A percentile compares a stretch with the other conserved stretches of the same genome.
Evolutionary conservation across 441 rosid genomes (phyloP).

Genomic region (California macrophylla): DNA sequence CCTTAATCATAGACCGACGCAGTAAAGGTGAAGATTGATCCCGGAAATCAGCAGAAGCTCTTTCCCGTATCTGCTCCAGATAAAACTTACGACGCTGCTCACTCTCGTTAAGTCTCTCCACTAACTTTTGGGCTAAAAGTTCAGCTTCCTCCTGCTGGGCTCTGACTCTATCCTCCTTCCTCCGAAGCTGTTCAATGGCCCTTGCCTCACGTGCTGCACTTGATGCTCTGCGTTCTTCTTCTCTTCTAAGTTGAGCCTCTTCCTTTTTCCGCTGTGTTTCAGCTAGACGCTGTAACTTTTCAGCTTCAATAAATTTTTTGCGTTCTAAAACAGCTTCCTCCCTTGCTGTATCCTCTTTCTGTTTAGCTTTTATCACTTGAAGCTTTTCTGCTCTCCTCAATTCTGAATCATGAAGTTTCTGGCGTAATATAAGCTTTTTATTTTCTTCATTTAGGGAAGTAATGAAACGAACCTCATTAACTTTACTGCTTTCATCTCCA

Average conservation of each 20-base stretch:
- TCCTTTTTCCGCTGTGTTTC: constrained; percentile 74
- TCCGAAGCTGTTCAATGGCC: constrained; percentile 62
- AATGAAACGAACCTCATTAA: constrained; percentile 74
- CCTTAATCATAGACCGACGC: constrained; percentile 48
- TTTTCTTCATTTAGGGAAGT: constrained; percentile 79
- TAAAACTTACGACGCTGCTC: constrained; percentile 70
- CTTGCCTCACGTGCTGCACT: constrained; percentile 78
- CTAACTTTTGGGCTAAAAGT: constrained; percentile 63
- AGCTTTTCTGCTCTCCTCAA: constrained; percentile 72
- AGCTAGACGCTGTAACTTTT: constrained; percentile 70
- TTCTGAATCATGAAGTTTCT: constrained; percentile 70
- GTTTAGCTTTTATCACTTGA: constrained; percentile 58
- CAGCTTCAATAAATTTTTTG: constrained; percentile 69
- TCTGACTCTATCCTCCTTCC: constrained; percentile 68
- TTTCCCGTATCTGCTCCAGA: constrained; percentile 71
- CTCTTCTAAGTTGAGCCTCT: constrained; percentile 79
- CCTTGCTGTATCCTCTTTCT: constrained; percentile 70
- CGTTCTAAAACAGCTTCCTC: constrained; percentile 80
- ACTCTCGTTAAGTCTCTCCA: constrained; percentile 68
- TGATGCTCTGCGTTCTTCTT: constrained; percentile 77
- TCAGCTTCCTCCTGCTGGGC: constrained; percentile 91
- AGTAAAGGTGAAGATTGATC: constrained; percentile 70
- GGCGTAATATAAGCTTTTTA: constrained; percentile 68
- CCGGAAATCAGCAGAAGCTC: constrained; percentile 79
- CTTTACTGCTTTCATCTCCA: constrained; percentile 83